phyloP scores from a whole-genome alignment of 2,329 filamentous ascomycete genomes.

The Sclerotinia minor region DNA sequence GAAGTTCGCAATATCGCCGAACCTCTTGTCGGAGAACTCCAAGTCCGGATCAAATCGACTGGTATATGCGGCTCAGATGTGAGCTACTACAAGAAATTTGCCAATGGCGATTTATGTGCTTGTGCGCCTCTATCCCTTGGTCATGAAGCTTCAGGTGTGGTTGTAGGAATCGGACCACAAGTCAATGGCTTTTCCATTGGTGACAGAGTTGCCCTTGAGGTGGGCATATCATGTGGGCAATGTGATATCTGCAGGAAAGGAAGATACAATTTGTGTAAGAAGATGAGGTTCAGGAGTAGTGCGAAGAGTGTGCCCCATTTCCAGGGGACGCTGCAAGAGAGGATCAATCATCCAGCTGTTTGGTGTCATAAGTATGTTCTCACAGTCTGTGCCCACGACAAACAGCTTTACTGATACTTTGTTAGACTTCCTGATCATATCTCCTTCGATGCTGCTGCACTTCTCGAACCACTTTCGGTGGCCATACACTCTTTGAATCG shows the following conservation, averaged over 20 bases:
- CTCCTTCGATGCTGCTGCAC: conserved; percentile 59
- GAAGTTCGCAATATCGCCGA: conserved; percentile 50
- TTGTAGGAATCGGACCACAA: conserved; percentile 55
- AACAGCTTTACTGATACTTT: conserved; percentile 15
- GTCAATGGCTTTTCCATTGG: conserved; percentile 55
- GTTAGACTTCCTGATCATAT: conserved; percentile 57
- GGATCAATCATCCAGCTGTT: conserved; percentile 60
- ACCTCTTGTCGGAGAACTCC: conserved; percentile 54
- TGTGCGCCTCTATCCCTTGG: conserved; percentile 64
- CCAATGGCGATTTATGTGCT: conserved; percentile 68
- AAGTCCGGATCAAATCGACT: conserved; percentile 64
- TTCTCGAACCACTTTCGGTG: conserved; percentile 62
- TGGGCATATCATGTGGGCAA: conserved; percentile 85
- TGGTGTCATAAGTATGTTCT: conserved; percentile 61
- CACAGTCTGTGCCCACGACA: no score
- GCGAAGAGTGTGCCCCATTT: conserved; percentile 64
- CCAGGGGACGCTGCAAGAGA: conserved; percentile 62
- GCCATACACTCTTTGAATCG: conserved; percentile 62
- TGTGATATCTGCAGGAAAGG: conserved; percentile 91
- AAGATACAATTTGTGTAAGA: conserved; percentile 66
- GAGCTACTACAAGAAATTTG: conserved; percentile 71
- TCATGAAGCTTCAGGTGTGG: conserved; percentile 62
- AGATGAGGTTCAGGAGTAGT: conserved; percentile 61
- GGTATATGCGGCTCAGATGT: conserved; percentile 71
- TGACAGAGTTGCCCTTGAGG: conserved; percentile 72